Evolutionary conservation across 2,329 filamentous ascomycete species (phyloP), one percentile per base, ranked within the genome.

Genomic region (Aschersonia sp.): DNA sequence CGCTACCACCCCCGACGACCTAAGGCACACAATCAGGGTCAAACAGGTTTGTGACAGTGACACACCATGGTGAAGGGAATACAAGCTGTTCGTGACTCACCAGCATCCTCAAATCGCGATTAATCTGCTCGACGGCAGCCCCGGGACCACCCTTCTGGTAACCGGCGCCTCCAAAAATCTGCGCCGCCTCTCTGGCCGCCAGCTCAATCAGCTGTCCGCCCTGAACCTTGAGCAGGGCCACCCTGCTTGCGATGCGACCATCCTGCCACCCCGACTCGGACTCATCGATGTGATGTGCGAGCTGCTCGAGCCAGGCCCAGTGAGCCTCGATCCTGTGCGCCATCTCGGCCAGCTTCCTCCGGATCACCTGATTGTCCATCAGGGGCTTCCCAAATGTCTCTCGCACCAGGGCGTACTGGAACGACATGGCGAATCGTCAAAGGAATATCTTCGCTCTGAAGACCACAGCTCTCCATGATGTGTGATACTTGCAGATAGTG

Each of bases 221-320:
- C 43, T 71, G 68, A 0, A 77, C 68, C 53, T 77, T 77, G 31
- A 59, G 51, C 40, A 65, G 53, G 0, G 63, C 63, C 7, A 64
- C 57, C 7, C 57, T 52, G 6, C 56, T 54, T 0, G 59, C 62
- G 38, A 65, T 48, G 12, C 61, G 64, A 51, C 62, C 58, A 58
- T 48, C 67, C 55, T 52, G 51, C 50, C 54, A 54, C 20, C 56
- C 58, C 0, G 52, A 48, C 3, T 54, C 40, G 49, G 55, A 49
- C 30, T 49, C 9, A 35, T 73, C 65, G 43, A 75, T 65, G 44
- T 76, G 73, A 56, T 73, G 76, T 4, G 74, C 75, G 3, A 82
- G 62, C 56, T 81, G 77, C 54, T 82, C 78, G 50, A 82, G 59
- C 64, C 77, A 81, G 0, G 77, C 74, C 61, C 75, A 78, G 44